A percentile compares a stretch with the other conserved stretches of the same genome.
These are phyloP conservation scores for Globisporangium irregulare DNA, from an alignment of 352 stramenopile genomes.

Conservation along the genomic window DNA sequence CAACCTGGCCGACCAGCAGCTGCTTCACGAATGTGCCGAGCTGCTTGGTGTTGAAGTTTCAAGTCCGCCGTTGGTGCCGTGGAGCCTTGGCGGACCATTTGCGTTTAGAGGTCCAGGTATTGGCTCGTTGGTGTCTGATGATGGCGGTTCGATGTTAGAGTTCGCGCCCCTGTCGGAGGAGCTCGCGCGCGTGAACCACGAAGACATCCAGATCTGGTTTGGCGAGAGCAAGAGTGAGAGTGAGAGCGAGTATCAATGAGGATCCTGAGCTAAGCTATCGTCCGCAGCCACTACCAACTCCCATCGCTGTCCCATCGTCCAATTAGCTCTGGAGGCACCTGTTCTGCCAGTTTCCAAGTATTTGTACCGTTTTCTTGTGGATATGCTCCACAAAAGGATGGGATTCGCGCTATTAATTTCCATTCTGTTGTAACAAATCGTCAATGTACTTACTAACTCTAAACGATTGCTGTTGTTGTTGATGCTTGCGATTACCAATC, in stretches of 20 bases:
- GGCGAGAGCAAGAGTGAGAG: not conserved
- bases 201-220: slow-evolving; percentile 6
- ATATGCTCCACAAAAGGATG: not conserved
- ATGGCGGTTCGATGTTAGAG: not conserved
- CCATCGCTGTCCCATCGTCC: not conserved
- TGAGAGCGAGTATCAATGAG: too few species aligned
- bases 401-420: not conserved
- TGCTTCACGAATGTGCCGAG: not conserved
- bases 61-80: not conserved
- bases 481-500: too few species aligned
- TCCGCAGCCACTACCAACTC: too few species aligned
- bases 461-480: too few species aligned
- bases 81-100: not conserved
- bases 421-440: not conserved
- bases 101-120: not conserved
- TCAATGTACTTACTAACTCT: not conserved
- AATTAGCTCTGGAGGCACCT: too few species aligned
- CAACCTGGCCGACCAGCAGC: slow-evolving; percentile 6
- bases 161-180: not conserved
- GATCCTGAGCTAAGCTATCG: too few species aligned
- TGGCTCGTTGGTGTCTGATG: not conserved
- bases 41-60: not conserved
- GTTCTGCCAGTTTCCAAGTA: too few species aligned
- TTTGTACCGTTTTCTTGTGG: not conserved
- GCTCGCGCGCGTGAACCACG: not conserved